Conservation (phyloP, 345 rosid genomes). For the Arabis alpina region DNA sequence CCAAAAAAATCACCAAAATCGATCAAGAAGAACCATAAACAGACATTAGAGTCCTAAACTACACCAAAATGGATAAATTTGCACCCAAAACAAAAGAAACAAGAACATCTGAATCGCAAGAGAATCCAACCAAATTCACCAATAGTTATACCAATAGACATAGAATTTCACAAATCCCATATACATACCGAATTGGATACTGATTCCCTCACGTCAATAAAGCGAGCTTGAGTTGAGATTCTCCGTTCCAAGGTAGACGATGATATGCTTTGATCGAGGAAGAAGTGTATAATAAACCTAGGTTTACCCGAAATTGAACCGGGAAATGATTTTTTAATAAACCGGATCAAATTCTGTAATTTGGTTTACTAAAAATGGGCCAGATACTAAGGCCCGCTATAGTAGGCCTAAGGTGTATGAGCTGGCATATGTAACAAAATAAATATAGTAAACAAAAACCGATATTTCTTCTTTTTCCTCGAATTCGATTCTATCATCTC, state of each 20-base stretch:
- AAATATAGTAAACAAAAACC: slow-evolving; percentile 31
- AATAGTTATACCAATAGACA: neutral
- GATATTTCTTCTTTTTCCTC: slow-evolving; percentile 19
- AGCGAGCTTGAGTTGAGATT: slow-evolving; percentile 13
- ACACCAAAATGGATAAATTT: neutral
- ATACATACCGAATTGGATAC: slow-evolving; percentile 27
- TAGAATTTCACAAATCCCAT: neutral
- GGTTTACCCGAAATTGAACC: slow-evolving; percentile 6
- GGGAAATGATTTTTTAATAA: neutral
- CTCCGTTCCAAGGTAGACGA: neutral
- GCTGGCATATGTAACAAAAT: slow-evolving; percentile 13
- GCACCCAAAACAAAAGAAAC: slow-evolving; percentile 20
- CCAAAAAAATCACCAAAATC: neutral
- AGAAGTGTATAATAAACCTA: neutral
- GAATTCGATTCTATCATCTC: slow-evolving; percentile 37
- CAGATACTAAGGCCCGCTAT: neutral
- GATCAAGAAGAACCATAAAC: neutral
- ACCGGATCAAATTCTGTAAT: neutral
- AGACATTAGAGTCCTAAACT: neutral
- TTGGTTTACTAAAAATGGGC: slow-evolving; percentile 11
- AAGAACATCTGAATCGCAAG: neutral
- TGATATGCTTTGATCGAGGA: too few species aligned
- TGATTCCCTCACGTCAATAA: slow-evolving; percentile 7
- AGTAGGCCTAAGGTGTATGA: slow-evolving; percentile 9
- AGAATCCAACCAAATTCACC: slow-evolving; percentile 10